Evolutionary conservation across 2,329 filamentous ascomycete genomes (phyloP), one percentile per base, ranked within the genome.

Genomic region (Chaetomiaceae sp.): DNA sequence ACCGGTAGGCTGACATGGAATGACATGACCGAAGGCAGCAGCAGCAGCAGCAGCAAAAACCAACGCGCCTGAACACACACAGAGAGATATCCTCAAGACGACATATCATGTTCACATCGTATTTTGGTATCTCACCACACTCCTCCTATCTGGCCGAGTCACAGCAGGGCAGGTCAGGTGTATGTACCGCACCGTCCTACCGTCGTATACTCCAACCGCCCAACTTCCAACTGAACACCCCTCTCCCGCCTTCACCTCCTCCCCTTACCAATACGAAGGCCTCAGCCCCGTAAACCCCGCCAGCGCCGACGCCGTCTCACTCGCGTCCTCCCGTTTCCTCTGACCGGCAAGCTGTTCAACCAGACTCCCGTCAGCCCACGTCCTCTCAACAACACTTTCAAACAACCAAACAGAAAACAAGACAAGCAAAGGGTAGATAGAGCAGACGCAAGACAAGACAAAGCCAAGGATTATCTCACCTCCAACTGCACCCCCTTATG

Each of bases 401-500:
- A 27, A 6, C 2, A 17, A n/a, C 14, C 9, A 3, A 9, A 19
- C 8, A 51, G 23, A 40, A 50, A 37, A 22, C 53, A 47, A 47
- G 45, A 55, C 45, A 37, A 53, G 43, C 15, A 47, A 20, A 19
- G 15, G 4, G 15, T 50, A 71, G 9, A 9, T 6, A 27, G 25
- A 27, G 25, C 25, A 27, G 25, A 6, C 25, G 9, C 9, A 27
- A 9, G 9, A 27, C 5, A 9, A 9, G 25, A 9, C 25, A 27
- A 5, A 31, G 9, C n/a, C n/a, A n/a, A n/a, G n/a, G n/a, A n/a
- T 31, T 12, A 31, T 31, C 80, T 72, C 70, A 87, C 83, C 80
- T 99, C 94, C 59, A 96, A 77, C 68, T 96, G 91, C 60, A 99
- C 94, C 62, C 88, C 85, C 64, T 92, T 87, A 72, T 99, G 94